phyloP scores from a whole-genome alignment of 2,329 filamentous ascomycete species.

The Clonostachys solani region DNA sequence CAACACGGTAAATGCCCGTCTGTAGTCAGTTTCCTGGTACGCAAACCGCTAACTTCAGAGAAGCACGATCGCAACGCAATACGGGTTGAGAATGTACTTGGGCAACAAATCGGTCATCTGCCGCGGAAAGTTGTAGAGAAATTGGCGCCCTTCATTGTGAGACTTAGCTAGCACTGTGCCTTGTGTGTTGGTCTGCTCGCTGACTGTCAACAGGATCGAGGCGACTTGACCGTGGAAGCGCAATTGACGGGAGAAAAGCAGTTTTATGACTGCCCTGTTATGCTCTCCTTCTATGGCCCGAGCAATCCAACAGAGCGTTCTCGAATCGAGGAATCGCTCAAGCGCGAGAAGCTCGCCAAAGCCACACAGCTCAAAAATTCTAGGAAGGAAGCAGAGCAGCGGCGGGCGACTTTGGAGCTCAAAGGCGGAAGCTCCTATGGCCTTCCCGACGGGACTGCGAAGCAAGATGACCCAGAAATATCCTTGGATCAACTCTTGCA shows the following conservation, averaged over 20 bases:
- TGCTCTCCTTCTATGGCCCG: constrained; percentile 66
- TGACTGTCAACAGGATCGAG: constrained; percentile 41
- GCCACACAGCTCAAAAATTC: constrained; percentile 52
- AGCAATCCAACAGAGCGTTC: constrained; percentile 45
- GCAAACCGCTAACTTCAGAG: not conserved
- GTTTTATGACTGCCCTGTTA: constrained; percentile 67
- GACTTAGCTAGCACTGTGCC: constrained; percentile 7
- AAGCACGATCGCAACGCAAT: constrained; percentile 75
- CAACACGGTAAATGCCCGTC: constrained; percentile 43
- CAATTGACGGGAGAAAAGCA: constrained; percentile 63
- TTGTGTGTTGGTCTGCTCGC: constrained; percentile 1
- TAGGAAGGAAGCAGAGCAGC: constrained; percentile 46
- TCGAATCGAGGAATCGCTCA: constrained; percentile 57
- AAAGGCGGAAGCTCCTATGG: constrained; percentile 28
- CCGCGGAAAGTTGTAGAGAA: constrained; percentile 64
- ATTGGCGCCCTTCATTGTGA: constrained; percentile 67
- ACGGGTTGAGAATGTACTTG: constrained; percentile 71
- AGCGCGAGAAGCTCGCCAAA: constrained; percentile 59
- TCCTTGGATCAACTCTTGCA: constrained; percentile 61
- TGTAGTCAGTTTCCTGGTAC: not conserved
- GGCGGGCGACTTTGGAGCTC: constrained; percentile 37
- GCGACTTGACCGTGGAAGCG: constrained; percentile 63
- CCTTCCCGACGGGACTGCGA: constrained; percentile 5
- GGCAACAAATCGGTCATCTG: constrained; percentile 74
- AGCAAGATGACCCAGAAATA: constrained; percentile 17